phyloP scores from a whole-genome alignment of 306 rosid genomes.

The Rosa rugosa region DNA sequence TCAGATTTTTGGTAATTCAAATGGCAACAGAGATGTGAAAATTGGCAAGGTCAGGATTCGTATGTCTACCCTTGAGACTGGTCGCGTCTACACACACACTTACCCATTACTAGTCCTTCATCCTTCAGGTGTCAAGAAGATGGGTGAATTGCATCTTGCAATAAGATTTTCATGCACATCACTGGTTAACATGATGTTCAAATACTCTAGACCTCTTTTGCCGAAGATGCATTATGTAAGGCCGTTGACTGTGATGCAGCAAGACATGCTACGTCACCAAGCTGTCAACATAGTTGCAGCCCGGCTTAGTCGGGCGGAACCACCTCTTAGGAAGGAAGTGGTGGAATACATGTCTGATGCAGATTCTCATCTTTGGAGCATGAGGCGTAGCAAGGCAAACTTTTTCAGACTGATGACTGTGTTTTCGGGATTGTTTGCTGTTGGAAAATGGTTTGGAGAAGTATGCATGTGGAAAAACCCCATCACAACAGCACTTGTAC shows the following conservation, averaged over 20 bases:
- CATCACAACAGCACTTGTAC: constrained; percentile 73
- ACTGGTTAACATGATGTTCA: constrained; percentile 43
- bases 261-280: constrained; percentile 63
- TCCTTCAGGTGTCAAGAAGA: constrained; percentile 82
- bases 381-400: constrained; percentile 97
- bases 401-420: constrained; percentile 60
- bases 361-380: constrained; percentile 87
- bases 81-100: constrained; percentile 72
- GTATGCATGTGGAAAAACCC: constrained; percentile 71
- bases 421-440: constrained; percentile 45
- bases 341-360: constrained; percentile 84
- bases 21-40: constrained; percentile 51
- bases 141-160: constrained; percentile 91
- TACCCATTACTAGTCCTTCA: constrained; percentile 74
- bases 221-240: constrained; percentile 88
- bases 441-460: constrained; percentile 77
- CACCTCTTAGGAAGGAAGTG: constrained; percentile 79
- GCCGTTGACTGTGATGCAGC: constrained; percentile 71
- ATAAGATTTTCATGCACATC: constrained; percentile 79
- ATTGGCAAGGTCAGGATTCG: constrained; percentile 90
- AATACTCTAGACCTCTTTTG: constrained; percentile 72
- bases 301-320: constrained; percentile 76
- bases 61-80: constrained; percentile 78
- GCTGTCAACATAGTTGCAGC: constrained; percentile 74
- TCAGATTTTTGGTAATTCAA: constrained; percentile 44